Evolutionary conservation across 139 green algal genomes (phyloP).

Genomic region (Coelastrella sp.): DNA sequence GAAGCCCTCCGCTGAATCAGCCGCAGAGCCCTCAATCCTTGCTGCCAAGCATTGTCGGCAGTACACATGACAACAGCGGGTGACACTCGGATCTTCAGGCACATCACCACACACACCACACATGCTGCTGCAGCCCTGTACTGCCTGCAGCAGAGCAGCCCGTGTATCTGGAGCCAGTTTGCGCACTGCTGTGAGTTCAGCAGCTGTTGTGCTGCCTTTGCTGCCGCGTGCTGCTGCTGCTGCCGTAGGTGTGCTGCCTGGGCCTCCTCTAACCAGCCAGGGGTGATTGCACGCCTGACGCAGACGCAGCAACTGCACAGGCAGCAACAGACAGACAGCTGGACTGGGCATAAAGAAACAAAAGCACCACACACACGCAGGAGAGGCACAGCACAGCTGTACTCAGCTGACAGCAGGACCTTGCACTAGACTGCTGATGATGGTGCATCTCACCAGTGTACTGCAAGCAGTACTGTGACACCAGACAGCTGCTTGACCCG

Average conservation of each 20-base stretch:
- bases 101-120: conserved; percentile 83
- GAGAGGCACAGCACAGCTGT: too few species aligned
- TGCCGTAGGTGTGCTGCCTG: neutral
- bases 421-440: neutral
- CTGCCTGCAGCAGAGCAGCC: conserved; percentile 7
- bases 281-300: conserved; percentile 95
- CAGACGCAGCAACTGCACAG: conserved; percentile 78
- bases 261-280: conserved; percentile 66
- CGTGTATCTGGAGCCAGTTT: conserved; percentile 59
- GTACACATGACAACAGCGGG: conserved; percentile 84
- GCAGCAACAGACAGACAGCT: neutral
- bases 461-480: too few species aligned
- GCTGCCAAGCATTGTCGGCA: conserved; percentile 77
- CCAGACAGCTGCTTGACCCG: too few species aligned
- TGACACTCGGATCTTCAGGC: conserved; percentile 77
- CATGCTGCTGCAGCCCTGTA: conserved; percentile 8
- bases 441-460: too few species aligned
- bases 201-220: conserved; percentile 4
- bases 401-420: too few species aligned
- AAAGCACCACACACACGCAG: neutral
- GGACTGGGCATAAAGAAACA: neutral
- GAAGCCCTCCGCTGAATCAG: conserved; percentile 51
- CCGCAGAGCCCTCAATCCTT: conserved; percentile 47
- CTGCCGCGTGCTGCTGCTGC: conserved; percentile 3
- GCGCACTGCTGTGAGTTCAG: conserved; percentile 67